Evolutionary conservation across 306 rosid genomes (phyloP).

Genomic region (Comarum palustre): DNA sequence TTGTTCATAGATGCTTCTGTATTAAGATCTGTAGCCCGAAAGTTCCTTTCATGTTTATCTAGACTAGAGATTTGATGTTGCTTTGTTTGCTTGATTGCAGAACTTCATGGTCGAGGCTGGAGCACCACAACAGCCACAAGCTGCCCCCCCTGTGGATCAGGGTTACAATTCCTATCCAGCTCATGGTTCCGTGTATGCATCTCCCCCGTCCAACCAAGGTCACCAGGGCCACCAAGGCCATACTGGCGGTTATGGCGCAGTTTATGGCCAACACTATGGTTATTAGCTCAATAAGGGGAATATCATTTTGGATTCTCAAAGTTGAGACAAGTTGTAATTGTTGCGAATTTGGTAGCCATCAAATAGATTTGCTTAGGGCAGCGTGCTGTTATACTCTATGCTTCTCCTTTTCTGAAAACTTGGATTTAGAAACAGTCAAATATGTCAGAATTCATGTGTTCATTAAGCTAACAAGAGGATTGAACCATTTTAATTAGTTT

Average conservation of each 20-base stretch:
- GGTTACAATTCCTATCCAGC: slow-evolving; percentile 69
- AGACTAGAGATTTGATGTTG: not conserved
- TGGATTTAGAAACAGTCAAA: slow-evolving; percentile 18
- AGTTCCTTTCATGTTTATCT: not conserved
- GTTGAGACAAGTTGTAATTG: slow-evolving; percentile 11
- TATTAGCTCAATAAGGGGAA: slow-evolving; percentile 40
- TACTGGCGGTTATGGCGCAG: slow-evolving; percentile 68
- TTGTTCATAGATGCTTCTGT: not conserved
- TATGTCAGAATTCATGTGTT: not conserved
- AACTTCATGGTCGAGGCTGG: slow-evolving; percentile 96
- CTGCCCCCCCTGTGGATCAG: slow-evolving; percentile 59
- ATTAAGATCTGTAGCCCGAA: not conserved
- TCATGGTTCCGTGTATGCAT: slow-evolving; percentile 71
- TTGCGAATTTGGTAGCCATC: slow-evolving; percentile 20
- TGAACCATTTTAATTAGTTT: slow-evolving; percentile 12
- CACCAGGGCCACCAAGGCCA: slow-evolving; percentile 42
- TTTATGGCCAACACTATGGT: slow-evolving; percentile 81
- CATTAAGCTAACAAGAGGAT: slow-evolving; percentile 11
- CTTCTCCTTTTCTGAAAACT: not conserved
- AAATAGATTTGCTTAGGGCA: slow-evolving; percentile 18
- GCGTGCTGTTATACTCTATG: slow-evolving; percentile 9
- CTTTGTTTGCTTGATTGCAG: slow-evolving; percentile 42
- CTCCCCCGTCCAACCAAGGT: slow-evolving; percentile 75
- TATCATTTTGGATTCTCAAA: slow-evolving; percentile 4
- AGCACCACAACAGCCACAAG: slow-evolving; percentile 50